Percentiles rank a stretch among this genome's conserved stretches.
phyloP scores from a whole-genome alignment of 208 protist genomes.

The Crithidia mellificae region DNA sequence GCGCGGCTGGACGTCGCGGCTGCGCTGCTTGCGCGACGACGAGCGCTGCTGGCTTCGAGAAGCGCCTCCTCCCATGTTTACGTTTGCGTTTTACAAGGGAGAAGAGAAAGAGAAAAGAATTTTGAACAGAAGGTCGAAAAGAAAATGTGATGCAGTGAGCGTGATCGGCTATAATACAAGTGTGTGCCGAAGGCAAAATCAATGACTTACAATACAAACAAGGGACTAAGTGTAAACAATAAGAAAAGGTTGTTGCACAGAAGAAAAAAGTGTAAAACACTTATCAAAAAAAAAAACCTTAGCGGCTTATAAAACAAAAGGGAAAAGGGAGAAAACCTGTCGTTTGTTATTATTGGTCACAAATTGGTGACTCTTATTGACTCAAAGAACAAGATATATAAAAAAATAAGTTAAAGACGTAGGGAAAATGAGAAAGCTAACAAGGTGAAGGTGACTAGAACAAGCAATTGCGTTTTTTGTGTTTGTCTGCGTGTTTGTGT shows the following conservation, averaged over 20 bases:
- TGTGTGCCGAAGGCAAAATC: neutral
- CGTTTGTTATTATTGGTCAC: neutral
- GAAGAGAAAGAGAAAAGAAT: neutral
- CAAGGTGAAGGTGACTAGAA: neutral
- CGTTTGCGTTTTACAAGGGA: neutral
- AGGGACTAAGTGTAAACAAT: too few species aligned
- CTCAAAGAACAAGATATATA: neutral
- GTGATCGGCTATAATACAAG: neutral
- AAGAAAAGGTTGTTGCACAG: too few species aligned
- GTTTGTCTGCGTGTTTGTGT: too few species aligned
- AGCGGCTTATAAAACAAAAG: neutral
- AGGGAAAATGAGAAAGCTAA: slow-evolving; percentile 9
- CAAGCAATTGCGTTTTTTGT: neutral
- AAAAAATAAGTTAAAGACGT: too few species aligned
- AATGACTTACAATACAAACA: too few species aligned
- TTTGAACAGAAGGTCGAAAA: too few species aligned
- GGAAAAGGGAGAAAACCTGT: neutral
- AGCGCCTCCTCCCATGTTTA: slow-evolving; percentile 22
- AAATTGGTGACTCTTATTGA: neutral
- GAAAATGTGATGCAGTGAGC: neutral
- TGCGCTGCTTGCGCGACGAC: neutral
- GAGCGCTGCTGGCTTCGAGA: neutral
- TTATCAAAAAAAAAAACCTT: too few species aligned
- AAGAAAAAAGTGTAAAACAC: too few species aligned
- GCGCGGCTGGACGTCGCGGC: slow-evolving; percentile 2